These are phyloP conservation scores for Allomyces macrogynus DNA, from an alignment of 192 early-diverging fungal species.

Conservation along the genomic window DNA sequence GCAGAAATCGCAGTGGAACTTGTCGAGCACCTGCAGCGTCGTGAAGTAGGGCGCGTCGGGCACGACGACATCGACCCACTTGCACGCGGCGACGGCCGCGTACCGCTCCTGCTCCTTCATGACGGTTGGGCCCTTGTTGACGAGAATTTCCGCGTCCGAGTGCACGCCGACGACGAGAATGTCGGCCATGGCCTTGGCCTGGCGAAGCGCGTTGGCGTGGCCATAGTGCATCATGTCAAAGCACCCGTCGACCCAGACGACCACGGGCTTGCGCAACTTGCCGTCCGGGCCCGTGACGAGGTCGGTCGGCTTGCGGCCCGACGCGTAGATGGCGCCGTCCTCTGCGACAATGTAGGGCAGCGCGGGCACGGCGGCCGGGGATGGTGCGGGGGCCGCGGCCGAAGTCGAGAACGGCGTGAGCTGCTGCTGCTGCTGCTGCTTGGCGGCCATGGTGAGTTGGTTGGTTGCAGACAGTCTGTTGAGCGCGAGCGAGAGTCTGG, in stretches of 20 bases:
- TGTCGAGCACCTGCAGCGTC: conserved; percentile 59
- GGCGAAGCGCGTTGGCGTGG: conserved; percentile 88
- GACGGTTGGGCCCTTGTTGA: conserved; percentile 90
- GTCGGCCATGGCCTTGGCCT: conserved; percentile 90
- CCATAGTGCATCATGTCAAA: conserved; percentile 96
- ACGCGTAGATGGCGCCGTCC: neutral
- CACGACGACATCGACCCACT: conserved; percentile 88
- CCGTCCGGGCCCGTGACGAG: neutral
- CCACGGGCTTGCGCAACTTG: neutral
- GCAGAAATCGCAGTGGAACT: conserved; percentile 80
- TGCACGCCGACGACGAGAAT: conserved; percentile 92
- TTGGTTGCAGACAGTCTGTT: too few relatives aligned
- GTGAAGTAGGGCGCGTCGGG: conserved; percentile 83
- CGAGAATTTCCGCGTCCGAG: conserved; percentile 76
- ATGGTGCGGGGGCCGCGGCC: too few relatives aligned
- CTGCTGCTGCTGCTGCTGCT: too few relatives aligned
- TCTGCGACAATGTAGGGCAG: neutral
- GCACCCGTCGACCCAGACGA: conserved; percentile 80
- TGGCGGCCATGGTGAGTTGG: too few relatives aligned
- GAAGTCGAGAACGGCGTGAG: too few relatives aligned
- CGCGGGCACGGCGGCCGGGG: too few relatives aligned
- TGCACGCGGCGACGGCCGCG: conserved; percentile 85
- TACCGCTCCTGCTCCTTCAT: conserved; percentile 92
- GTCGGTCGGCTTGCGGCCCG: neutral
- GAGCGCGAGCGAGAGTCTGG: too few relatives aligned